phyloP scores from a whole-genome alignment of 164 flowering plant species.

The Paratinospora sagittata region DNA sequence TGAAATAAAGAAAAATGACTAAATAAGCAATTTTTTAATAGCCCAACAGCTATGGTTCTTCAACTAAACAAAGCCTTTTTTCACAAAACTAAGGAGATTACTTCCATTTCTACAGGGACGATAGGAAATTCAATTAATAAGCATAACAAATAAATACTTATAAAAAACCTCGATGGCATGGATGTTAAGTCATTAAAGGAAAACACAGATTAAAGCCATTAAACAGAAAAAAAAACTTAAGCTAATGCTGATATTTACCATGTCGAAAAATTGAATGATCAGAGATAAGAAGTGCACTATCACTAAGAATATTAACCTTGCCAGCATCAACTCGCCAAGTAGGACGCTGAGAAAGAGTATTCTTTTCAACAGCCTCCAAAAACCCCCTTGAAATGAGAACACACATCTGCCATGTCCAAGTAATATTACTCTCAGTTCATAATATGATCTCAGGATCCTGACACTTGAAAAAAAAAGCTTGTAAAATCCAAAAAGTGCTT shows the following conservation, averaged over 20 bases:
- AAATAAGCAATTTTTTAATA: neutral
- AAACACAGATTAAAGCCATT: neutral
- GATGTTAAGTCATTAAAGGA: neutral
- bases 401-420: slow-evolving; percentile 40
- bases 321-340: slow-evolving; percentile 75
- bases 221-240: neutral
- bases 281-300: slow-evolving; percentile 68
- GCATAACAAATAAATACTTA: no score
- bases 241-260: slow-evolving; percentile 32
- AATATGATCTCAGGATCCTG: neutral
- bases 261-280: slow-evolving; percentile 73
- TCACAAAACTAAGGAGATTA: neutral
- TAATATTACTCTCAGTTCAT: neutral
- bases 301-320: slow-evolving; percentile 41
- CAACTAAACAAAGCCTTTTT: neutral
- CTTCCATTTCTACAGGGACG: no score
- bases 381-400: slow-evolving; percentile 61
- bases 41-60: no score
- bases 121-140: neutral
- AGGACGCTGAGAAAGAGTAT: slow-evolving; percentile 56
- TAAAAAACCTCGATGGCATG: neutral
- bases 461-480: no score
- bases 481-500: no score
- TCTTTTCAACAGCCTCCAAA: slow-evolving; percentile 57
- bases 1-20: slow-evolving; percentile 23